Base-by-base conservation (phyloP, 179 eudicot species). In the Silene noctiflora region DNA sequence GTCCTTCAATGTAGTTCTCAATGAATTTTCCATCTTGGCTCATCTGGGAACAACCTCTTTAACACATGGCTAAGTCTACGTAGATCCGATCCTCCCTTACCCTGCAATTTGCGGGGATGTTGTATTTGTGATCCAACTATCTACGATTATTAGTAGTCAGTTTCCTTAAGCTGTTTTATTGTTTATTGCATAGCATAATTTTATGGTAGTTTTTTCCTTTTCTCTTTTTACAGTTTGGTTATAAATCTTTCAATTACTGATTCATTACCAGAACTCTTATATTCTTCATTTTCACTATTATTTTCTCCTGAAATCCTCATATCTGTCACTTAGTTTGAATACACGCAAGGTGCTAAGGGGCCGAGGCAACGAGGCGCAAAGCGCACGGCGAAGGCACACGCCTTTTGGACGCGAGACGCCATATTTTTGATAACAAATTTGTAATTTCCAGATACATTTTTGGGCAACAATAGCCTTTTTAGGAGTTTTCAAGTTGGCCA, bases 131-230 rank as follows among this genome's bases (percentile, higher is more conserved):
- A 9, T 35, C 14, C 6, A 9, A 68, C 4, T 16, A 2, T 71
- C 27, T 31, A 44, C 29, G 27, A 19, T 20, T 35, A n/a, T 60
- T 78, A 44, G 35, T 42, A 63, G 63, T 19, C 56, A 6, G 22
- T 29, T 48, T 17, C 24, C 74, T 74, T 25, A 56, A 62, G 46
- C 14, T 74, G 93, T 87, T 87, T 82, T 81, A 79, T 71, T 35
- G 46, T 66, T 67, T 44, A 42, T 65, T 73, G 75, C 53, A 25
- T 78, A 44, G 48, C 56, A 83, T 83, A 90, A 95, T 95, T 6
- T 65, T 20, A 53, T 35, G 39, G 51, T 67, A 65, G 39, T 22
- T 16, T 59, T 8, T 4, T 1, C 13, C 22, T n/a, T n/a, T n/a
- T 13, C 27, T 25, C 8, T 8, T 44, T 48, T 48, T 44, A 35